Evolutionary conservation across 1,284 basidiomycete genomes (phyloP).

Genomic region (Naganishia liquefaciens): DNA sequence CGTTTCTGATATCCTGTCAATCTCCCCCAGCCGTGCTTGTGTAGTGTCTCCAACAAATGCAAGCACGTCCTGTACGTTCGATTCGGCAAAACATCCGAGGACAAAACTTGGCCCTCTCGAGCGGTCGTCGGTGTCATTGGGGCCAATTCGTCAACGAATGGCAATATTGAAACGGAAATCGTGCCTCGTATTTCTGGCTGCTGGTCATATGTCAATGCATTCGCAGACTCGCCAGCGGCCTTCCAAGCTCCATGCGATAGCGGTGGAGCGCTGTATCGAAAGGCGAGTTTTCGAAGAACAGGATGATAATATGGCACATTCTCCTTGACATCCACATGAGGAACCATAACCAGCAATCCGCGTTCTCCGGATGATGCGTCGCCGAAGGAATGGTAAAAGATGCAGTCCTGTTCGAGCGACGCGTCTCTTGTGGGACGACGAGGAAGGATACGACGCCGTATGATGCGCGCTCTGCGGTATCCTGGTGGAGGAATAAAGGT

Average conservation of each 20-base stretch:
- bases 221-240: neutral
- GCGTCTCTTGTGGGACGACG: conserved; percentile 47
- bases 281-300: conserved; percentile 45
- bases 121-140: neutral
- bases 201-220: conserved; percentile 10
- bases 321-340: conserved; percentile 26
- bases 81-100: conserved; percentile 35
- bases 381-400: conserved; percentile 39
- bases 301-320: conserved; percentile 53
- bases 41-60: conserved; percentile 75
- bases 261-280: conserved; percentile 38
- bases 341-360: conserved; percentile 12
- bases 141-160: conserved; percentile 20
- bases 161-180: conserved; percentile 21
- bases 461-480: conserved; percentile 17
- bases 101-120: conserved; percentile 38
- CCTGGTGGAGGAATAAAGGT: conserved; percentile 13
- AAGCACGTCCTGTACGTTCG: conserved; percentile 77
- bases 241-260: too few species aligned
- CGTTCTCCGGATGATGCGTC: conserved; percentile 4
- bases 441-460: conserved; percentile 39
- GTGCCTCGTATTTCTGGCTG: conserved; percentile 16
- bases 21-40: conserved; percentile 81
- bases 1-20: conserved; percentile 80
- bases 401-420: conserved; percentile 42